Base-by-base conservation (phyloP, 208 protist genomes). In the Vickermania spadyakhi region DNA sequence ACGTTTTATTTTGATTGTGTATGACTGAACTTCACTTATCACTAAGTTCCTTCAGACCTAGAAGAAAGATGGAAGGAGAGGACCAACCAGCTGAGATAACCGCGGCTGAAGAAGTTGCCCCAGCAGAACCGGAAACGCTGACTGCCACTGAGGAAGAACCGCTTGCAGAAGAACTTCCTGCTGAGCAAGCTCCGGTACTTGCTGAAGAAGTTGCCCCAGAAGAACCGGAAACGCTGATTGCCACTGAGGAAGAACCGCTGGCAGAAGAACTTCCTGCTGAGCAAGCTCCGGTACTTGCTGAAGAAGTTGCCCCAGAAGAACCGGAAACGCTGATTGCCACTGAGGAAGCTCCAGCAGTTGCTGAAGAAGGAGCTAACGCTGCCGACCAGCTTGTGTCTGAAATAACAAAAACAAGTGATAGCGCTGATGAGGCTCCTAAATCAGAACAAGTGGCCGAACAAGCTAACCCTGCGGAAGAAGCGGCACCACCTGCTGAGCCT, bases 31-130 rank as follows among this genome's bases (percentile, higher is more conserved):
- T n/a, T n/a, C n/a, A n/a, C n/a, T n/a, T n/a, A n/a, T 70, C 89
- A 54, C 88, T 77, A 79, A 28, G 14, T 28, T 5, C 3, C n/a
- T 13, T 53, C 14, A 51, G 51, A 60, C 22, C 36, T 45, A 45
- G 18, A 45, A 45, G 18, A 45, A 45, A 45, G 18, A 56, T 26
- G 22, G n/a, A 56, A 56, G 22, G 14, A 28, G 52, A n/a, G 5
- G 22, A 22, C 5, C 13, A 56, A 22, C 52, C 25, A 56, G 25
- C 52, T 5, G 11, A 5, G 22, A 22, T 28, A n/a, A 28, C 52
- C 25, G 52, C 52, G 22, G 52, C 52, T 26, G 52, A 64, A 26
- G 59, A 64, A 14, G 59, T 55, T 5, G 59, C 18, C 14, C 45
- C 31, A 52, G 51, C 56, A 59, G 53, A 49, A 23, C 52, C 36